A percentile compares a stretch with the other conserved stretches of the same genome.
Conservation (phyloP, 176 grass and related monocot genomes). For the Zoysia pacifica region DNA sequence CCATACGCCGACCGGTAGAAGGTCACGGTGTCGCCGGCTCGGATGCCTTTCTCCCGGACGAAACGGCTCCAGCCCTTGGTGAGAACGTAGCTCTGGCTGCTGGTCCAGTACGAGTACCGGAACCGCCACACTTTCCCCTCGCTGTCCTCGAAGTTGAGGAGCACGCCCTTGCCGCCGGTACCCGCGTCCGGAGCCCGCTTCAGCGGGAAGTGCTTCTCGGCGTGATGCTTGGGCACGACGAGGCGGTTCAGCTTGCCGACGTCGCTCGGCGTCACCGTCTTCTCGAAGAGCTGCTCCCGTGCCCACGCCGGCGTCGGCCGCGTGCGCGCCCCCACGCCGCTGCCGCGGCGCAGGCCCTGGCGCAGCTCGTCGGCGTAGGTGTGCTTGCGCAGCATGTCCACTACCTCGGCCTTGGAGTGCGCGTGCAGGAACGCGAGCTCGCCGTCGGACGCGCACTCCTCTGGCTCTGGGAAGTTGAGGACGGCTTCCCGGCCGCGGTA, state of each 20-base stretch:
- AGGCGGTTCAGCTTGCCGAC: slow-evolving; percentile 95
- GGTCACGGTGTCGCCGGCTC: slow-evolving; percentile 58
- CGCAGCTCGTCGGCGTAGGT: slow-evolving; percentile 86
- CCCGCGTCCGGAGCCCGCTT: neutral
- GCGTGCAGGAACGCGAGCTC: slow-evolving; percentile 67
- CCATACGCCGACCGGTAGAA: slow-evolving; percentile 22
- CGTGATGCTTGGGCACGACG: slow-evolving; percentile 97
- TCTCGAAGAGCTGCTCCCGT: slow-evolving; percentile 73
- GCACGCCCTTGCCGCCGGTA: slow-evolving; percentile 53
- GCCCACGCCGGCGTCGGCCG: slow-evolving; percentile 53
- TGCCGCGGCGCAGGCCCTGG: slow-evolving; percentile 57
- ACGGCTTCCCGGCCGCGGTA: slow-evolving; percentile 79
- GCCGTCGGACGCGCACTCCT: slow-evolving; percentile 22
- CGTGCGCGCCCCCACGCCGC: slow-evolving; percentile 43
- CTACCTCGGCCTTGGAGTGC: slow-evolving; percentile 86
- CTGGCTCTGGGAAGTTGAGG: slow-evolving; percentile 58
- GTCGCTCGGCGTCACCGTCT: slow-evolving; percentile 87
- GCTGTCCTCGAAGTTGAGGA: slow-evolving; percentile 89
- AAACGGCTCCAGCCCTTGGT: slow-evolving; percentile 98
- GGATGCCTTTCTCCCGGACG: slow-evolving; percentile 81
- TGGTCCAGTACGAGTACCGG: slow-evolving; percentile 92
- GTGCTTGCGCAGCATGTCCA: slow-evolving; percentile 96
- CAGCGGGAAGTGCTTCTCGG: slow-evolving; percentile 90
- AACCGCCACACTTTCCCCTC: slow-evolving; percentile 79
- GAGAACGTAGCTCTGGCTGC: slow-evolving; percentile 98